Percentiles rank a stretch among this genome's conserved stretches.
Evolutionary conservation across 164 flowering plant genomes (phyloP).

Genomic region (Euptelea pleiosperma): DNA sequence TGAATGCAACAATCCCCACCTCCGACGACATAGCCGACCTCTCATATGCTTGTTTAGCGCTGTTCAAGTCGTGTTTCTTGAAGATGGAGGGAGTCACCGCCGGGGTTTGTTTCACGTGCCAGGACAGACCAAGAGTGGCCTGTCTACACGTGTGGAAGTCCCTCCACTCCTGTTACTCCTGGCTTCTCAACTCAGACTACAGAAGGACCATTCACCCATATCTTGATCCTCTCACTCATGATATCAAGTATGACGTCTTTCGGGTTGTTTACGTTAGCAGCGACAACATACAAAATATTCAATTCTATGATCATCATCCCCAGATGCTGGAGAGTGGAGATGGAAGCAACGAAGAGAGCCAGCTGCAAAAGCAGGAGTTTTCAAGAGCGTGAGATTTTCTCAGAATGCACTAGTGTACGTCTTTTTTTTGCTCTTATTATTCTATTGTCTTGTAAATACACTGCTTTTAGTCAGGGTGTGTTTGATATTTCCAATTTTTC

Average conservation of each 20-base stretch:
- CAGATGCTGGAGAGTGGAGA: constrained; percentile 18
- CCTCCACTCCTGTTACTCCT: constrained; percentile 43
- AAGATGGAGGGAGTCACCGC: constrained; percentile 44
- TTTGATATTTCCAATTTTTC: too few relatives aligned
- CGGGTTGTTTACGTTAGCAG: constrained; percentile 42
- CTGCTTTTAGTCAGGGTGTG: too few relatives aligned
- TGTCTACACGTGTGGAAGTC: constrained; percentile 53
- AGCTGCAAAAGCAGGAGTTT: too few relatives aligned
- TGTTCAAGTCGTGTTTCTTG: constrained; percentile 37
- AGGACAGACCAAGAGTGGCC: constrained; percentile 28
- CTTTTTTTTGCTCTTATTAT: too few relatives aligned
- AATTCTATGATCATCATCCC: not conserved
- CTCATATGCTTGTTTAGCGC: constrained; percentile 38
- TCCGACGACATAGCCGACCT: constrained; percentile 20
- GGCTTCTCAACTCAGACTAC: constrained; percentile 37
- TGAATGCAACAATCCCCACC: constrained; percentile 21
- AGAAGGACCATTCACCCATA: constrained; percentile 32
- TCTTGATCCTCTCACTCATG: constrained; percentile 24
- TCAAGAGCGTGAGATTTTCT: too few relatives aligned
- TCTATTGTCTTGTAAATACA: too few relatives aligned
- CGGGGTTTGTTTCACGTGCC: constrained; percentile 40
- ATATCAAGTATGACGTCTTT: constrained; percentile 51
- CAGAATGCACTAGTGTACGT: too few relatives aligned
- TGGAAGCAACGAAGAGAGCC: constrained; percentile 2
- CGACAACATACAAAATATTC: constrained; percentile 16